phyloP scores from a whole-genome alignment of 2,329 filamentous ascomycete species.

The Sclerotinia subarctica region DNA sequence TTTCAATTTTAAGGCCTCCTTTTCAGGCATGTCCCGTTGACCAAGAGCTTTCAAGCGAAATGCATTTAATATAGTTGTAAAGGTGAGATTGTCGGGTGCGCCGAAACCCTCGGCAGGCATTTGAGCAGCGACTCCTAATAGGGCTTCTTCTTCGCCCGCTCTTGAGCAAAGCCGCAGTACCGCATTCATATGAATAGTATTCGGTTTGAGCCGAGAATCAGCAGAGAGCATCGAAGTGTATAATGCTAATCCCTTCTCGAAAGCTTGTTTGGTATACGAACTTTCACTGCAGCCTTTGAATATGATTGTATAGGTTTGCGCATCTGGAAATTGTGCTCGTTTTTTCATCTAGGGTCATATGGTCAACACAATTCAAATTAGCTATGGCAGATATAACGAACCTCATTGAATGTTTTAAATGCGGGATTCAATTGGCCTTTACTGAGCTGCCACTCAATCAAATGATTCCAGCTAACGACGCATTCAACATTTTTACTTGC shows the following conservation, averaged over 20 bases:
- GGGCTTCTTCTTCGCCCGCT: conserved; percentile 70
- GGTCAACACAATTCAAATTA: neutral
- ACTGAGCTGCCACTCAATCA: conserved; percentile 69
- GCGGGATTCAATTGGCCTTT: conserved; percentile 60
- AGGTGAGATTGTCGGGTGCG: conserved; percentile 69
- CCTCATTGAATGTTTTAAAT: conserved; percentile 85
- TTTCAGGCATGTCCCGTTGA: conserved; percentile 32
- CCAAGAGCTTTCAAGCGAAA: conserved; percentile 51
- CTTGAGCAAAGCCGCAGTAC: conserved; percentile 77
- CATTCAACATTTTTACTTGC: conserved; percentile 65
- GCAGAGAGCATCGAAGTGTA: conserved; percentile 71
- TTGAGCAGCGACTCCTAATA: conserved; percentile 74
- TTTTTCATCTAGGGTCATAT: conserved; percentile 80
- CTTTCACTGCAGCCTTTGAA: conserved; percentile 70
- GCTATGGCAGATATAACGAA: conserved; percentile 39
- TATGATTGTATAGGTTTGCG: conserved; percentile 79
- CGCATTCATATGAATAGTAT: conserved; percentile 82
- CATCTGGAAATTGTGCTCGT: conserved; percentile 73
- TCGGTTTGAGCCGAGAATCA: conserved; percentile 63
- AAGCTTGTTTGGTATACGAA: conserved; percentile 54
- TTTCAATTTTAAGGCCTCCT: conserved; percentile 36
- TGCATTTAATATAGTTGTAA: conserved; percentile 77
- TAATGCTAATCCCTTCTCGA: conserved; percentile 67
- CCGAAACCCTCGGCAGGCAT: conserved; percentile 62
- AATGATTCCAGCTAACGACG: conserved; percentile 81